These are phyloP conservation scores for Nemania sp. DNA, from an alignment of 2,329 filamentous ascomycete species.

Conservation along the genomic window DNA sequence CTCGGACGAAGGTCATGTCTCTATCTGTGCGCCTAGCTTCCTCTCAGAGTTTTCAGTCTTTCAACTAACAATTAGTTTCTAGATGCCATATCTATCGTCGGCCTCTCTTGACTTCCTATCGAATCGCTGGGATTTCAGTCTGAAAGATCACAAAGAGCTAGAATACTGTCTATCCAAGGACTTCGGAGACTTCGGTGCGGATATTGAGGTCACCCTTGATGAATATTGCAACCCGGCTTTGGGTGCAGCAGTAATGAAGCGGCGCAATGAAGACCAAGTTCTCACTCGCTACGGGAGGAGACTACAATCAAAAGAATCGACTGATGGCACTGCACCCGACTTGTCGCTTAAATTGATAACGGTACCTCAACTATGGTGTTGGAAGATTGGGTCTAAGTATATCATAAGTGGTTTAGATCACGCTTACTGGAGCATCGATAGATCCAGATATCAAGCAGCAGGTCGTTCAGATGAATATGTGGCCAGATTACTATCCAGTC, in stretches of 20 bases:
- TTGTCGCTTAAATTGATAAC: neutral
- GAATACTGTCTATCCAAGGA: slow-evolving; percentile 1
- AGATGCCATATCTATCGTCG: slow-evolving; percentile 2
- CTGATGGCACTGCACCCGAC: neutral
- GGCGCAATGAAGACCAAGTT: slow-evolving; percentile 10
- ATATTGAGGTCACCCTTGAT: slow-evolving; percentile 11
- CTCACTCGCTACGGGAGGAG: slow-evolving; percentile 5
- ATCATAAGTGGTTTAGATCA: neutral
- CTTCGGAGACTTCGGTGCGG: neutral
- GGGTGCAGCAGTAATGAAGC: neutral
- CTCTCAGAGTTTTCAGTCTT: neutral
- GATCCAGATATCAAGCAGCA: neutral
- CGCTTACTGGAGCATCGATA: neutral
- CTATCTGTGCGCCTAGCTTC: neutral
- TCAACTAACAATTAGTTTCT: neutral
- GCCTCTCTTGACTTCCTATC: neutral
- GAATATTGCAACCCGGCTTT: slow-evolving; percentile 15
- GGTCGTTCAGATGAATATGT: neutral
- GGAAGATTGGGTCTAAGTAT: slow-evolving; percentile 6
- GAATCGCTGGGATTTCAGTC: neutral
- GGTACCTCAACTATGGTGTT: slow-evolving; percentile 10
- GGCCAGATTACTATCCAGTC: neutral
- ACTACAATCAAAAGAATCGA: neutral
- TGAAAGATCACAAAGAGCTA: neutral
- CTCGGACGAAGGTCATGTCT: neutral